Conservation (phyloP, 805 yeast genomes). For the Candida maesae region DNA sequence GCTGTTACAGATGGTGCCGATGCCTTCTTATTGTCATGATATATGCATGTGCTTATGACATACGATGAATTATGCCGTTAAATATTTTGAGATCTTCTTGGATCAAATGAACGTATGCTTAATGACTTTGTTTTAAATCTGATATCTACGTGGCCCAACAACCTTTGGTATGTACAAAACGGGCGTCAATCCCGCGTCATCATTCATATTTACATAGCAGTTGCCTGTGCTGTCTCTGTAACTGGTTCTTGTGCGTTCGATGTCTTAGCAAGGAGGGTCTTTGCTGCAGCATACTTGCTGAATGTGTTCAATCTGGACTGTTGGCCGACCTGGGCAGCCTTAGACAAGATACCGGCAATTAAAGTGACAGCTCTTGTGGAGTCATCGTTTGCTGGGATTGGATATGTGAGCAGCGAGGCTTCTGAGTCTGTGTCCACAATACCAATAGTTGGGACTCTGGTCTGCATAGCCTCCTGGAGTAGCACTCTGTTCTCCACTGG, state of each 20-base stretch:
- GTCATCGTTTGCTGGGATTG: conserved; percentile 96
- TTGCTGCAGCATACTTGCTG: conserved; percentile 1
- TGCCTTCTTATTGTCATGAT: conserved; percentile 67
- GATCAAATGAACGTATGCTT: too few species aligned
- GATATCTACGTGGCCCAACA: too few species aligned
- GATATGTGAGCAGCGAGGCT: conserved; percentile 84
- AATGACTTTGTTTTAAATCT: too few species aligned
- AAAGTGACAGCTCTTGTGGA: conserved; percentile 76
- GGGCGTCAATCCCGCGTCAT: neutral
- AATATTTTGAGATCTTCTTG: too few species aligned
- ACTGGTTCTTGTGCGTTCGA: too few species aligned
- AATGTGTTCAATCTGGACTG: conserved; percentile 26
- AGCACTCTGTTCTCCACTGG: conserved; percentile 84
- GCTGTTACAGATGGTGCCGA: conserved; percentile 90
- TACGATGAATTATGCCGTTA: too few species aligned
- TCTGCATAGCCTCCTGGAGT: conserved; percentile 73
- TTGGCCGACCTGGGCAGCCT: conserved; percentile 80
- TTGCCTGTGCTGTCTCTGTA: too few species aligned
- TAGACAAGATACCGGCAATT: conserved; percentile 77
- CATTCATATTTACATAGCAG: neutral
- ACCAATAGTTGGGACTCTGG: conserved; percentile 89
- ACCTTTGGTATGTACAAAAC: neutral
- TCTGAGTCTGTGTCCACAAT: conserved; percentile 92
- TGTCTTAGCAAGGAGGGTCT: too few species aligned
- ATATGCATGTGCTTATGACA: neutral